Evolutionary conservation across 768 basidiomycete genomes (phyloP).

Genomic region (Strobilomyces dryophilus): DNA sequence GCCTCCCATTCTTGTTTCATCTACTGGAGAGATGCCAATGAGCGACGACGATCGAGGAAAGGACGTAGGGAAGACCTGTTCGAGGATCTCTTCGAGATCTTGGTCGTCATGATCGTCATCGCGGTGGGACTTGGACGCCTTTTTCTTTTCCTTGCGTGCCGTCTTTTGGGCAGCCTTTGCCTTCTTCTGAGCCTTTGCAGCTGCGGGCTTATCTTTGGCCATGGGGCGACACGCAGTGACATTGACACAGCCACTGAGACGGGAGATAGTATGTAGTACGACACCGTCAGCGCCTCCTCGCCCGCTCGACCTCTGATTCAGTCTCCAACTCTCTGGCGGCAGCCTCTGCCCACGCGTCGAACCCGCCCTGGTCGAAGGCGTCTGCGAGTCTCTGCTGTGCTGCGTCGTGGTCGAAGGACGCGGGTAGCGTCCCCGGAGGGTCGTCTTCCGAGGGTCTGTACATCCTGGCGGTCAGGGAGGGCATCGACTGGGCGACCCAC

Average conservation of each 20-base stretch:
- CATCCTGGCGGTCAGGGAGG: conserved; percentile 48
- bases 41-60: neutral
- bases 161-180: conserved; percentile 62
- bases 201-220: conserved; percentile 12
- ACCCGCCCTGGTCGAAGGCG: conserved; percentile 58
- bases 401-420: conserved; percentile 28
- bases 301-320: conserved; percentile 36
- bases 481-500: conserved; percentile 43
- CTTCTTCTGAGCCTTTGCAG: conserved; percentile 62
- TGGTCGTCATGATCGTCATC: conserved; percentile 64
- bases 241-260: conserved; percentile 2
- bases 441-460: conserved; percentile 43
- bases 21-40: conserved; percentile 41
- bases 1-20: conserved; percentile 82
- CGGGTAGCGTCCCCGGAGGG: neutral
- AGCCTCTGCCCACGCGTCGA: conserved; percentile 48
- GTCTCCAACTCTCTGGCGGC: too few species aligned
- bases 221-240: neutral
- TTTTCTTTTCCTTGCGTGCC: conserved; percentile 66
- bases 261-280: too few species aligned
- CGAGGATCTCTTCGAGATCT: conserved; percentile 82
- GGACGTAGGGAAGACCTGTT: conserved; percentile 45
- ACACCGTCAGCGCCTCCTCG: conserved; percentile 1
- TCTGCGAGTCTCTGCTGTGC: conserved; percentile 49
- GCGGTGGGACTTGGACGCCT: conserved; percentile 39